Base-by-base conservation (phyloP, 2,329 filamentous ascomycete genomes). In the Pseudogymnoascus sp. region DNA sequence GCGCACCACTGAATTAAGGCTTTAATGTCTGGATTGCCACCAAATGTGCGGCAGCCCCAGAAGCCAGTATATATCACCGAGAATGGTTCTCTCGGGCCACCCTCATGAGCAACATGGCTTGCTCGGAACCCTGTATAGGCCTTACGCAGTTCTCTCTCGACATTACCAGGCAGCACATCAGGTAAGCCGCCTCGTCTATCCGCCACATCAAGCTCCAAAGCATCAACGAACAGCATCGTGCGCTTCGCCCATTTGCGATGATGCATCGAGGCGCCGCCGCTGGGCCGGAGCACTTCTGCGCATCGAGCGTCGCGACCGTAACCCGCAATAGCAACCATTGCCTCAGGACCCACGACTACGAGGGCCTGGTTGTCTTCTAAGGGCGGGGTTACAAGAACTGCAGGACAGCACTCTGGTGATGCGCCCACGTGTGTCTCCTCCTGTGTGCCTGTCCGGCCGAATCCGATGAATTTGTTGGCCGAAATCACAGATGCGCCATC, bases 21-120 rank as follows among this genome's bases (percentile, higher is more conserved):
- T 51, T 51, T 51, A 5, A 51, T 31, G n/a, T 15, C 44, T 2
- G 44, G 27, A 51, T 51, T 51, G 8, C 44, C 44, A 51, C 44
- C 44, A 31, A 51, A 51, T 31, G 44, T 51, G 25, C 44, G 27
- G n/a, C 44, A 51, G 3, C 44, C 44, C 44, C 44, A 51, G 8
- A 51, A 51, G 8, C 44, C 44, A 51, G 44, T 51, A n/a, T 51
- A 51, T 51, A 51, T 51, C n/a, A 51, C 27, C 27, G 44, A 51
- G 7, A 15, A 51, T 51, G 44, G 44, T 0, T 51, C 27, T 17
- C 44, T 17, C 13, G n/a, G 44, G 27, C n/a, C 12, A 15, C 41
- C 41, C 12, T 44, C 41, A 44, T 7, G 3, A 44, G 27, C 27
- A 15, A 17, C 12, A 51, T 12, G 2, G 8, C 27, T 51, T 51